Conservation (phyloP, 257 asterid species). For the Fraxinus cuspidata region DNA sequence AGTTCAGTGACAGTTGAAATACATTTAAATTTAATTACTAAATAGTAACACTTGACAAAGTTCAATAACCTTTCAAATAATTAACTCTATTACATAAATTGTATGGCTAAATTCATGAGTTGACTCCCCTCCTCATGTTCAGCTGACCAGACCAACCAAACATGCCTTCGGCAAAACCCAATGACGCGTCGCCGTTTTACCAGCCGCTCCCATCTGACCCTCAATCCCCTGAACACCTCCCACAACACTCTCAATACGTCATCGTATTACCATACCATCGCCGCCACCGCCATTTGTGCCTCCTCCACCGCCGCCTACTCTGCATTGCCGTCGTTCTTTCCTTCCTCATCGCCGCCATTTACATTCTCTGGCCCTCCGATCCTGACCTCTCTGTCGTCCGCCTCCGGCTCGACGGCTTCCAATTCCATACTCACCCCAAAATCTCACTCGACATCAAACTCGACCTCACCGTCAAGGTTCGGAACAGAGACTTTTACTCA, state of each 20-base stretch:
- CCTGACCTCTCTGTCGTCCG: conserved; percentile 69
- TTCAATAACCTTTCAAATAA: no score
- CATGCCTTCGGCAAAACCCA: conserved; percentile 42
- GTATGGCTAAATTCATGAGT: no score
- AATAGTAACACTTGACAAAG: no score
- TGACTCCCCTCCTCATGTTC: neutral
- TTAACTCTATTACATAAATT: no score
- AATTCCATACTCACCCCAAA: conserved; percentile 50
- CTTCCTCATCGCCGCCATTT: conserved; percentile 50
- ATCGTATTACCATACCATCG: conserved; percentile 48
- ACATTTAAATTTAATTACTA: no score
- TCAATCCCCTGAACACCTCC: conserved; percentile 23
- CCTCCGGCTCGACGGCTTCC: conserved; percentile 56
- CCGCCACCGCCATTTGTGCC: conserved; percentile 37
- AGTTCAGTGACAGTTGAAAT: no score
- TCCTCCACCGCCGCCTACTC: conserved; percentile 44
- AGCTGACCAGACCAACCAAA: neutral
- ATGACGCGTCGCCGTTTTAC: conserved; percentile 34
- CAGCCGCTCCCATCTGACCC: conserved; percentile 56
- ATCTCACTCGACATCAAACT: conserved; percentile 62
- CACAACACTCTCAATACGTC: conserved; percentile 46
- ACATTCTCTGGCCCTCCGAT: conserved; percentile 77
- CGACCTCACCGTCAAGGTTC: conserved; percentile 57
- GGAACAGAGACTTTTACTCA: conserved; percentile 66
- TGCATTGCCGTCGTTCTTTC: conserved; percentile 42